Conservation (phyloP, 257 asterid genomes). For the Capsicum pubescens region DNA sequence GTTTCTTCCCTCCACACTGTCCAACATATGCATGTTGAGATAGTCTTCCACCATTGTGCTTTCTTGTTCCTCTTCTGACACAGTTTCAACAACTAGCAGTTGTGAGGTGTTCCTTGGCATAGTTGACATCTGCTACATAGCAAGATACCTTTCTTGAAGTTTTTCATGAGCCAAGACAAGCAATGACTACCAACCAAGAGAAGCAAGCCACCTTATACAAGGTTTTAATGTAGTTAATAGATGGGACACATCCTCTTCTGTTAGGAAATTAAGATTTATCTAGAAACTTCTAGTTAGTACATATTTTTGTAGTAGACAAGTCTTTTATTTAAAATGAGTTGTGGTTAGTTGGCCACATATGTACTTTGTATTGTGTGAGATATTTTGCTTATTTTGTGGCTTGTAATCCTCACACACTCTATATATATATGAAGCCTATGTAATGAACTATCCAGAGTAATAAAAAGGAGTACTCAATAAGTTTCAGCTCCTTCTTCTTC, state of each 20-base stretch:
- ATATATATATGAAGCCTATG: too few species aligned
- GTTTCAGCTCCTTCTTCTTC: too few species aligned
- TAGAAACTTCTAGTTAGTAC: too few species aligned
- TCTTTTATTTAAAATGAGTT: too few species aligned
- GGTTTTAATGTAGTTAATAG: not conserved
- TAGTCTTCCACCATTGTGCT: not conserved
- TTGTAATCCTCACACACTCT: too few species aligned
- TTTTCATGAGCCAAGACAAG: not conserved
- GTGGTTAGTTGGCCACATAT: too few species aligned
- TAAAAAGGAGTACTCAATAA: too few species aligned
- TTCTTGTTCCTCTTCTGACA: not conserved
- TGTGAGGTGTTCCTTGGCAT: slow-evolving; percentile 6
- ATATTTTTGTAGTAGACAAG: too few species aligned
- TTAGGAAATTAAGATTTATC: too few species aligned
- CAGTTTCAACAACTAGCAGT: not conserved
- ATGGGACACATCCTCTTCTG: not conserved
- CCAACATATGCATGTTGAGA: not conserved
- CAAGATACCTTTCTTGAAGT: not conserved
- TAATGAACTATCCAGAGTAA: too few species aligned
- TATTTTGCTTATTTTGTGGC: too few species aligned
- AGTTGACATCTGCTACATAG: not conserved
- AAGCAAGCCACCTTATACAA: not conserved
- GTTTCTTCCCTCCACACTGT: not conserved
- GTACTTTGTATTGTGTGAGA: too few species aligned
- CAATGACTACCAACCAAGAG: not conserved